These are phyloP conservation scores for Imleria badia DNA, from an alignment of 768 basidiomycete species.

Conservation along the genomic window DNA sequence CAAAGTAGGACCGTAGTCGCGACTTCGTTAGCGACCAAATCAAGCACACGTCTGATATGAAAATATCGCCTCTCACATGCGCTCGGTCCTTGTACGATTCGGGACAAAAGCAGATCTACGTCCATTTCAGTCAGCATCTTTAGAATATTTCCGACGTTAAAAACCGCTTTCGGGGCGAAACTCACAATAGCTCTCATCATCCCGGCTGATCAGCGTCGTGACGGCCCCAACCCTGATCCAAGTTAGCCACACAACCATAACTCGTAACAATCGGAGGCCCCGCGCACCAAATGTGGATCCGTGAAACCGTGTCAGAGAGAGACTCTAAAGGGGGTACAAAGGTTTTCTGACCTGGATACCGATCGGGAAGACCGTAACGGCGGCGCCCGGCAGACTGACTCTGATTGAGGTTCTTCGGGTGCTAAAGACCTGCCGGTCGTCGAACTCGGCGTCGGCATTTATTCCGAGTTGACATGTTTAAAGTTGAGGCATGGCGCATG, in stretches of 20 bases:
- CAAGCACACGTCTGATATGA: conserved; percentile 34
- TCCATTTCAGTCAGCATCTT: conserved; percentile 24
- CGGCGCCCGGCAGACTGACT: conserved; percentile 23
- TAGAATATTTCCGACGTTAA: conserved; percentile 16
- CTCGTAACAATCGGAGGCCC: conserved; percentile 14
- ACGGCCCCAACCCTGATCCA: conserved; percentile 20
- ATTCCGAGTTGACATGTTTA: conserved; percentile 25
- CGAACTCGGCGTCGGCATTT: conserved; percentile 21
- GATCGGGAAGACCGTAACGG: conserved; percentile 22
- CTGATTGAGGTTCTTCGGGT: conserved; percentile 16
- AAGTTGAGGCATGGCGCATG: conserved; percentile 14
- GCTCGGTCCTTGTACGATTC: conserved; percentile 29
- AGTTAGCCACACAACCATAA: conserved; percentile 5
- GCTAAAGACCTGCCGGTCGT: conserved; percentile 12
- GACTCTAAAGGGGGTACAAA: conserved; percentile 1
- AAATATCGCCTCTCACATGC: conserved; percentile 33
- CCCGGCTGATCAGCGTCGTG: conserved; percentile 17
- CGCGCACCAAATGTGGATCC: conserved; percentile 12
- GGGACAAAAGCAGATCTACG: conserved; percentile 26
- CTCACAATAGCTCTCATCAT: conserved; percentile 13
- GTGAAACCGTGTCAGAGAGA: conserved; percentile 15
- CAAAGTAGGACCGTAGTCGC: conserved; percentile 26
- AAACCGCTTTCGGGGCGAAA: conserved; percentile 19
- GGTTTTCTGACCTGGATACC: conserved; percentile 20
- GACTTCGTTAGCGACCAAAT: conserved; percentile 33